A percentile compares a stretch with the other conserved stretches of the same genome.
phyloP scores from a whole-genome alignment of 140 eudicot genomes.

The Ambrosia hybrid region DNA sequence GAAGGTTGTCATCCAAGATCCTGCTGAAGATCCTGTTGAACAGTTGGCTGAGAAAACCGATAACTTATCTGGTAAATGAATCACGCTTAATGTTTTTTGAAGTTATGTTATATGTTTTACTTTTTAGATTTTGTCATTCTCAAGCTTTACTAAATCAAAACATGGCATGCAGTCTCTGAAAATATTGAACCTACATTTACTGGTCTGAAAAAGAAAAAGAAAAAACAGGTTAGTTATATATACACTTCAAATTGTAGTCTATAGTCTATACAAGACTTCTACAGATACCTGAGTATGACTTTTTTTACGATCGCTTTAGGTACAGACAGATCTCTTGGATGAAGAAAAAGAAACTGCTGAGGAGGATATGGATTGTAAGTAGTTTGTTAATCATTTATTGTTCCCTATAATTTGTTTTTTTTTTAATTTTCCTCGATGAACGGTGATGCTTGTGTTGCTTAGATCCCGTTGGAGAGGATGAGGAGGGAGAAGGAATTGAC shows the following conservation, averaged over 20 bases:
- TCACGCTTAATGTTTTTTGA: background rate
- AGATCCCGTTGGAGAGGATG: slow-evolving; percentile 60
- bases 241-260: background rate
- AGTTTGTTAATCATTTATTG: background rate
- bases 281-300: slow-evolving; percentile 6
- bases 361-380: slow-evolving; percentile 63
- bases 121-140: background rate
- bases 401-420: background rate
- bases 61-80: slow-evolving; percentile 50
- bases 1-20: slow-evolving; percentile 79
- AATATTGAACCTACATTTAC: slow-evolving; percentile 67
- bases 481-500: slow-evolving; percentile 38
- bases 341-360: slow-evolving; percentile 64
- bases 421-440: background rate
- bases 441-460: background rate
- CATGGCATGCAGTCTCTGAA: slow-evolving; percentile 60
- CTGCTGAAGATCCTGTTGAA: slow-evolving; percentile 63
- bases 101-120: background rate
- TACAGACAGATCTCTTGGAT: slow-evolving; percentile 60
- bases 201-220: slow-evolving; percentile 88
- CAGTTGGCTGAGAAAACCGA: slow-evolving; percentile 67
- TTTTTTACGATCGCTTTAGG: slow-evolving; percentile 41
- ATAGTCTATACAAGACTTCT: background rate
- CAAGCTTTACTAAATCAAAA: background rate
- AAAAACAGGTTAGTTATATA: slow-evolving; percentile 52